A percentile compares a stretch with the other conserved stretches of the same genome.
Conservation (phyloP, 1,139 yeast genomes). For the Nakaseomyces delphensis region DNA sequence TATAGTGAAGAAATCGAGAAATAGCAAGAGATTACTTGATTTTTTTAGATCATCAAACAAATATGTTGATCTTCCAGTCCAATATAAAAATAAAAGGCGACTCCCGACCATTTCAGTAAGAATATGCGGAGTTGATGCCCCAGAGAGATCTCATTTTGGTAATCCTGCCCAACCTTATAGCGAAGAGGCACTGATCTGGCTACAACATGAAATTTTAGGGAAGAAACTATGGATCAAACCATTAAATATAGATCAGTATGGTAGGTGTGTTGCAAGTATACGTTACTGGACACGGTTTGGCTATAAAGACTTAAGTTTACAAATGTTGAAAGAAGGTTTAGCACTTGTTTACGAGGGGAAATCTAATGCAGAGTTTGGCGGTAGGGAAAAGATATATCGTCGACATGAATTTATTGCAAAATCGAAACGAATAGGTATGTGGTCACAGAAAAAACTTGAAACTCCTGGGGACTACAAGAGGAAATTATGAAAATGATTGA, state of each 20-base stretch:
- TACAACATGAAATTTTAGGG: constrained; percentile 55
- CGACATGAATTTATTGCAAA: constrained; percentile 54
- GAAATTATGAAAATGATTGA: not conserved
- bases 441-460: constrained; percentile 50
- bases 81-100: constrained; percentile 45
- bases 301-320: constrained; percentile 69
- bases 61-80: constrained; percentile 34
- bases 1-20: constrained; percentile 4
- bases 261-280: constrained; percentile 78
- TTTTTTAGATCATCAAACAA: constrained; percentile 15
- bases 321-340: constrained; percentile 75
- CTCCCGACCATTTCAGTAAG: constrained; percentile 46
- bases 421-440: constrained; percentile 53
- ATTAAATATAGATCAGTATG: constrained; percentile 76
- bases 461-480: constrained; percentile 82
- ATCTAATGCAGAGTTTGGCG: constrained; percentile 78
- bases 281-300: constrained; percentile 58
- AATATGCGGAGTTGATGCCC: constrained; percentile 95
- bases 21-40: constrained; percentile 1
- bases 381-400: constrained; percentile 52
- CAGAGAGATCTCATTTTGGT: constrained; percentile 92
- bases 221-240: constrained; percentile 67
- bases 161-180: constrained; percentile 85
- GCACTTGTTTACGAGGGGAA: constrained; percentile 85
- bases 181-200: constrained; percentile 77